Base-by-base conservation (phyloP, 805 yeast genomes). In the Wickerhamiella spandovensis region DNA sequence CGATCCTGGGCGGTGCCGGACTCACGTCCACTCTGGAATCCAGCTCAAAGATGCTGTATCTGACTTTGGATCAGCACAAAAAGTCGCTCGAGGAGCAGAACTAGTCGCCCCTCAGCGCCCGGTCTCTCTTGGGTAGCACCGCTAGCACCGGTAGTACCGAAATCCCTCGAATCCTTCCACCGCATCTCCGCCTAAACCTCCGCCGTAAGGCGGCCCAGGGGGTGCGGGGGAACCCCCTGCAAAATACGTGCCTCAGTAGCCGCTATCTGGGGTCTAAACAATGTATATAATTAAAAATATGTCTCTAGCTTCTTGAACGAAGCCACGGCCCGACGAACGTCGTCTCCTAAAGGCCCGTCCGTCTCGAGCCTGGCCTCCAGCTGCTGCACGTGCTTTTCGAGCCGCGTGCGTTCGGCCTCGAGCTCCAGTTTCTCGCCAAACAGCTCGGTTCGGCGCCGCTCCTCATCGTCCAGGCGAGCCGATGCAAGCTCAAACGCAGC, bases 1-100 rank as follows among this genome's bases (percentile, higher is more conserved):
- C 89, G n/a, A 68, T 83, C 51, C 72, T 85, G 55, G 85, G 95
- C 51, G 97, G 97, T 61, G 89, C 86, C 44, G 95, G 95, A 10
- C 74, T 90, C 63, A 94, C 84, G 12, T 77, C 77, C 68, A 85
- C 95, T 17, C 74, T 90, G 62, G 82, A 83, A 67, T 64, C 82
- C 18, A 71, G 85, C n/a, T 68, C 84, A 15, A 78, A 78, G 55
- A 67, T 70, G 51, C 74, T 89, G 58, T 85, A 85, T 61, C 70
- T 87, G 66, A 84, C 94, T 8, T 67, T 89, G 66, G 82, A 84
- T 53, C 72, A 81, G 51, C 83, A 80, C 57, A 67, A 69, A 48
- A 70, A 76, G 61, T 35, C 39, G 9, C 13, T 35, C 20, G 18
- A 35, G 20, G 39, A 35, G 5, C 13, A 35, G n/a, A 10, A 25